Percentiles rank a stretch among this genome's conserved stretches.
These are phyloP conservation scores for Lagenaria siceraria DNA, from an alignment of 306 rosid species.

Conservation along the genomic window DNA sequence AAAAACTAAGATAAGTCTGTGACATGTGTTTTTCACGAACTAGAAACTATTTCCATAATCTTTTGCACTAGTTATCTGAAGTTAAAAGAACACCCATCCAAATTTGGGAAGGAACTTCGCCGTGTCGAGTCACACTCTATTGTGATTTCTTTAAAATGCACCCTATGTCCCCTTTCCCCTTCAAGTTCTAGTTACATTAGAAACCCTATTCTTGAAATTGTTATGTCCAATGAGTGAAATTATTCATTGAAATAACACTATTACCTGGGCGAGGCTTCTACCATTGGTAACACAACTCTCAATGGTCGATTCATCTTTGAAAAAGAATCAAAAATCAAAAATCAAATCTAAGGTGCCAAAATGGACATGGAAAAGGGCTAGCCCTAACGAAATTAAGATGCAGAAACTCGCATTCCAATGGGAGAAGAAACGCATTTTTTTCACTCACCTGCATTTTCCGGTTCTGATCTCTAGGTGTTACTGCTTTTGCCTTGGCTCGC, in stretches of 20 bases:
- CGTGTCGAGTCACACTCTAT: background rate
- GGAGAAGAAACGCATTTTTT: background rate
- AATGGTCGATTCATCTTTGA: background rate
- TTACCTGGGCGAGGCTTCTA: background rate
- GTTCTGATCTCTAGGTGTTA: conserved; percentile 88
- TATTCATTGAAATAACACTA: background rate
- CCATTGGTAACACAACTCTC: background rate
- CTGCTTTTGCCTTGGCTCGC: conserved; percentile 62
- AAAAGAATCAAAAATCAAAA: background rate
- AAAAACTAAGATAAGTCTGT: too few relatives aligned
- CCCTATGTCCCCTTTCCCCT: background rate
- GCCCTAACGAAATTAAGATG: background rate
- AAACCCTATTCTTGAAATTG: background rate
- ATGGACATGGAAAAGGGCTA: background rate
- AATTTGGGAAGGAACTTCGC: background rate
- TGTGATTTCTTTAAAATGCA: background rate
- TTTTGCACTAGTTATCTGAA: background rate
- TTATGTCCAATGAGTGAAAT: background rate
- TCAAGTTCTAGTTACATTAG: background rate
- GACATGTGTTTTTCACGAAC: background rate
- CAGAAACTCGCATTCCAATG: background rate
- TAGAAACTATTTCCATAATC: background rate
- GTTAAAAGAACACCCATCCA: background rate
- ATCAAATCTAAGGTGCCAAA: background rate
- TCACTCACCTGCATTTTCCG: conserved; percentile 28